Evolutionary conservation across 108 stramenopile genomes (phyloP).

Genomic region (Cylindrotheca closterium): DNA sequence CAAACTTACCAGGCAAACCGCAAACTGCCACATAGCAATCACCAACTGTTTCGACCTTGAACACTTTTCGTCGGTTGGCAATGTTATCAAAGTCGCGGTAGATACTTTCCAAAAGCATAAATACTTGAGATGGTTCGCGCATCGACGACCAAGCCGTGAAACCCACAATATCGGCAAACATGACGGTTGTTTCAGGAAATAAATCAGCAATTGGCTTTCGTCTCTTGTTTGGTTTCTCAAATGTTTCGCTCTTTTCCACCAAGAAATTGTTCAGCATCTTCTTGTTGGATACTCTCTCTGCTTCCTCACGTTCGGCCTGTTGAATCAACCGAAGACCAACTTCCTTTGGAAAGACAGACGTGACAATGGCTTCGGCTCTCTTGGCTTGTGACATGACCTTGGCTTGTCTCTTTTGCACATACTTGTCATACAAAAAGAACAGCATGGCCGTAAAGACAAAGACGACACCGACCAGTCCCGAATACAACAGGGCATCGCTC

Average conservation of each 20-base stretch:
- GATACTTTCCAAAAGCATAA: constrained; percentile 48
- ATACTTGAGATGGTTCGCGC: constrained; percentile 50
- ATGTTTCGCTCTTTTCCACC: no score
- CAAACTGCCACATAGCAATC: constrained; percentile 22
- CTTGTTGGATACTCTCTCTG: background rate
- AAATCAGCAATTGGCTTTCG: constrained; percentile 19
- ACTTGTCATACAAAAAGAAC: constrained; percentile 48
- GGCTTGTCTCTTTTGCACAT: constrained; percentile 6
- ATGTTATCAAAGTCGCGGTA: constrained; percentile 59
- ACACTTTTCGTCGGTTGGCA: constrained; percentile 23
- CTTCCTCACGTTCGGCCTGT: background rate
- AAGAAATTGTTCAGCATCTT: background rate
- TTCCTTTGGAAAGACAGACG: constrained; percentile 9
- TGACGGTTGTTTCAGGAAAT: constrained; percentile 8
- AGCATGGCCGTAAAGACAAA: constrained; percentile 41
- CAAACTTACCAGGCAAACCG: constrained; percentile 11
- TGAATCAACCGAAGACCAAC: constrained; percentile 10
- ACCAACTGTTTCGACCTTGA: constrained; percentile 29
- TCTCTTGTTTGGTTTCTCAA: background rate
- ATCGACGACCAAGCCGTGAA: constrained; percentile 61
- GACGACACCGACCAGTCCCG: constrained; percentile 27
- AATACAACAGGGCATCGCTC: constrained; percentile 25
- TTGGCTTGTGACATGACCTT: background rate
- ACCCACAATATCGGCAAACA: constrained; percentile 31
- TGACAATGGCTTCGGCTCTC: constrained; percentile 14